Conservation (phyloP, 305 asterid genomes). For the Solanum chacoense region DNA sequence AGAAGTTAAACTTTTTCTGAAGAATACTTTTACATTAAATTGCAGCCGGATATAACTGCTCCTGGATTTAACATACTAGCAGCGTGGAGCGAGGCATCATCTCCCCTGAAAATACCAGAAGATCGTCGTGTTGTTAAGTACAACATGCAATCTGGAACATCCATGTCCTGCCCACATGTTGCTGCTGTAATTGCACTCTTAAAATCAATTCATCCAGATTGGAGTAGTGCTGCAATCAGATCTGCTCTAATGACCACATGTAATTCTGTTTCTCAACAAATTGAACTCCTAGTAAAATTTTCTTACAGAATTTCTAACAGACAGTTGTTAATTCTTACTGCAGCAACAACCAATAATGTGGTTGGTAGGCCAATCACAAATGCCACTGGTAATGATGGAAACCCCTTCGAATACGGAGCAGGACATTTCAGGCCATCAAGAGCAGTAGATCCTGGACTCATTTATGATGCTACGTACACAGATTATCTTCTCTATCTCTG, state of each 20-base stretch:
- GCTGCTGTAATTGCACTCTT: slow-evolving; percentile 24
- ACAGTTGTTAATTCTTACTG: not conserved
- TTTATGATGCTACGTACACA: slow-evolving; percentile 22
- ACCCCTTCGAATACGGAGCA: slow-evolving; percentile 30
- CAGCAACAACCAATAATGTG: slow-evolving; percentile 27
- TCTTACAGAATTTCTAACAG: not conserved
- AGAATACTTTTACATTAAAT: not conserved
- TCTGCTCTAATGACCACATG: slow-evolving; percentile 46
- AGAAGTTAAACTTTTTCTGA: not conserved
- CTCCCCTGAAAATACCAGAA: slow-evolving; percentile 4
- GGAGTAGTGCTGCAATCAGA: slow-evolving; percentile 36
- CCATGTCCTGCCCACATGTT: slow-evolving; percentile 46
- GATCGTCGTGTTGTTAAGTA: slow-evolving; percentile 18
- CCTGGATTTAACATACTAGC: slow-evolving; percentile 33
- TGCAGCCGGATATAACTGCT: slow-evolving; percentile 33
- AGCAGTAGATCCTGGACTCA: slow-evolving; percentile 48
- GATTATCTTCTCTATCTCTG: slow-evolving; percentile 42
- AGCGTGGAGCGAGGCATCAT: slow-evolving; percentile 26
- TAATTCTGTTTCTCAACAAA: not conserved
- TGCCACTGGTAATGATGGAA: slow-evolving; percentile 15
- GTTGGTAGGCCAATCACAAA: slow-evolving; percentile 19
- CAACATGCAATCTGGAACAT: slow-evolving; percentile 25
- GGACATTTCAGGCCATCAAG: slow-evolving; percentile 40
- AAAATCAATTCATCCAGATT: slow-evolving; percentile 26
- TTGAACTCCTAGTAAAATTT: not conserved